phyloP scores from a whole-genome alignment of 1,139 yeast genomes.

The Hyphopichia burtonii region DNA sequence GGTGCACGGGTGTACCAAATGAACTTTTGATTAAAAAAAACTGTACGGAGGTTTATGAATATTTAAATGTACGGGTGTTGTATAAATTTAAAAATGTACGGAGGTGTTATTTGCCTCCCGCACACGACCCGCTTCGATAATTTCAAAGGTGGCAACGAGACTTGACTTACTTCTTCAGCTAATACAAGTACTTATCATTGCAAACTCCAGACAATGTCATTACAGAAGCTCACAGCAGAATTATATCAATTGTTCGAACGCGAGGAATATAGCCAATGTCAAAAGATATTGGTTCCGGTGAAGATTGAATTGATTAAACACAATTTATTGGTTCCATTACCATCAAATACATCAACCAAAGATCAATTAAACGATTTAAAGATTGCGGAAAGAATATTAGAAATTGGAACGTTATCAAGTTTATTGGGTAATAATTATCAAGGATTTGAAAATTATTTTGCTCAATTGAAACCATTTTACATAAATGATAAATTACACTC shows the following conservation, averaged over 20 bases:
- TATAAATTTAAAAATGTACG: no score
- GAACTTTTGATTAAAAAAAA: no score
- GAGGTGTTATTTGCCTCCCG: no score
- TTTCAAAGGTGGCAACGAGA: no score
- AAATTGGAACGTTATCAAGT: constrained; percentile 80
- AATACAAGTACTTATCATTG: no score
- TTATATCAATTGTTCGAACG: constrained; percentile 62
- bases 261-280: constrained; percentile 61
- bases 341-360: constrained; percentile 32
- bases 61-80: no score
- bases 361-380: constrained; percentile 64
- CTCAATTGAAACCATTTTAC: constrained; percentile 80
- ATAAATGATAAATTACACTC: constrained; percentile 45
- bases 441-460: constrained; percentile 68
- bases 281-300: constrained; percentile 62
- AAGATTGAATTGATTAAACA: constrained; percentile 78
- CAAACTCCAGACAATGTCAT: constrained; percentile 30
- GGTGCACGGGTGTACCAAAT: no score
- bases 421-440: constrained; percentile 63
- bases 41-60: no score
- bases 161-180: no score
- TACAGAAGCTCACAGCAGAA: constrained; percentile 60
- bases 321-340: constrained; percentile 71
- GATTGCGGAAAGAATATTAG: constrained; percentile 79
- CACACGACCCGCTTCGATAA: no score